Conservation (phyloP, 371 early-diverging fungal species). For the Dichotomocladium elegans region DNA sequence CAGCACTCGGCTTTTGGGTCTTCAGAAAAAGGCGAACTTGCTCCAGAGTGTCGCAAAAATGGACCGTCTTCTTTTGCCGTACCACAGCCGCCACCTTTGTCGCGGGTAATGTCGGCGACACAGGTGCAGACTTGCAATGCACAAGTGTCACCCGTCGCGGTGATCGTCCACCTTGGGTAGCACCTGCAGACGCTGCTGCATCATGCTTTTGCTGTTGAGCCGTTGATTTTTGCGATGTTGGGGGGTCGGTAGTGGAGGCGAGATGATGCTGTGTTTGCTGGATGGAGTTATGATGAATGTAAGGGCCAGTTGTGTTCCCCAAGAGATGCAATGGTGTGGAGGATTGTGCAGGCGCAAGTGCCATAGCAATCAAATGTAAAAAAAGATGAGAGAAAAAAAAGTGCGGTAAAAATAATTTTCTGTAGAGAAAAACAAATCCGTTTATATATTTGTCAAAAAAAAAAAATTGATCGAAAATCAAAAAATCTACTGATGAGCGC, state of each 20-base stretch:
- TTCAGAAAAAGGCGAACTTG: slow-evolving; percentile 55
- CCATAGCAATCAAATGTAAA: not conserved
- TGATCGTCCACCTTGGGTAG: too few relatives aligned
- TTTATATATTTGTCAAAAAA: too few relatives aligned
- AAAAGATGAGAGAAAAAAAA: slow-evolving; percentile 1
- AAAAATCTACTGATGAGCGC: too few relatives aligned
- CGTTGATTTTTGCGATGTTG: too few relatives aligned
- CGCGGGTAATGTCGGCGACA: not conserved
- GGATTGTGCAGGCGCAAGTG: not conserved
- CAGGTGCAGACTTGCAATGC: not conserved
- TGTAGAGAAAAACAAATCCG: not conserved
- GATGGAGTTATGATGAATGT: not conserved
- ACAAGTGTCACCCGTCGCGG: not conserved
- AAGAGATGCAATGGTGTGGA: not conserved
- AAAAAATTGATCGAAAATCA: too few relatives aligned
- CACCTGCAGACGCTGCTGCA: not conserved
- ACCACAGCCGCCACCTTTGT: not conserved
- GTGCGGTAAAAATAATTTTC: not conserved
- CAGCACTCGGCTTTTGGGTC: slow-evolving; percentile 52
- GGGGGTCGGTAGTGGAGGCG: too few relatives aligned
- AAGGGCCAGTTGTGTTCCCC: not conserved
- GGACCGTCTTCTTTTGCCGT: slow-evolving; percentile 9
- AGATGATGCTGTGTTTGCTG: not conserved
- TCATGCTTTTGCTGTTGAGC: not conserved
- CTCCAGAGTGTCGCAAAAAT: slow-evolving; percentile 42